Base-by-base conservation (phyloP, 2,329 filamentous ascomycete species). In the Fusarium nygamai region DNA sequence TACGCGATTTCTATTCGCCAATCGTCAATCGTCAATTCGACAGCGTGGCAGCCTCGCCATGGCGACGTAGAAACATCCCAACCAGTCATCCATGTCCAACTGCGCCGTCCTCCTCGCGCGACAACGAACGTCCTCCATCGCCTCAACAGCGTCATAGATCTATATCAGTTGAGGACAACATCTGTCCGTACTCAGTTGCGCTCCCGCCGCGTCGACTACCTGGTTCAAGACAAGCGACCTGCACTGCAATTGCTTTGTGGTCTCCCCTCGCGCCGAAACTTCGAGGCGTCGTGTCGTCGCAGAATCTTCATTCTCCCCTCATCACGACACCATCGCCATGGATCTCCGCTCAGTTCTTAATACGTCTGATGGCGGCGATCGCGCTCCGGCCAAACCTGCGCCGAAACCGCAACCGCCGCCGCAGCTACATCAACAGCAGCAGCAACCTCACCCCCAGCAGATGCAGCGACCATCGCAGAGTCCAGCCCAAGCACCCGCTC, bases 311-410 rank as follows among this genome's bases (percentile, higher is more conserved):
- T 48, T 66, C 41, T 58, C 46, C 36, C 29, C 63, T 44, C 53
- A 34, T 46, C n/a, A 36, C 43, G 56, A 64, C 38, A 31, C 36
- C 31, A 50, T 53, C 47, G 44, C 67, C 62, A 86, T 90, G 88
- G 87, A 89, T 83, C 84, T 90, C 65, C 82, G 84, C 72, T 85
- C 85, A 22, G 87, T 91, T 76, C 81, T 91, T 54, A 91, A 90
- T 80, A 83, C 85, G 29, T 84, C 86, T 41, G 88, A 88, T 70
- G 82, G 82, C 66, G 85, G 82, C 75, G 85, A 83, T 58, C 80
- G 82, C 71, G 78, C 79, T 51, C 80, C 81, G 58, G 76, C 80
- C 64, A 81, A 81, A 71, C 79, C 81, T 60, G 77, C 78, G 48
- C 78, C 76, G 41, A 78, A 78, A 64, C 80, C 78, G 61, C 82